A percentile compares a stretch with the other conserved stretches of the same genome.
These are phyloP conservation scores for Helotiales sp. DNA, from an alignment of 2,329 filamentous ascomycete species.

Conservation along the genomic window DNA sequence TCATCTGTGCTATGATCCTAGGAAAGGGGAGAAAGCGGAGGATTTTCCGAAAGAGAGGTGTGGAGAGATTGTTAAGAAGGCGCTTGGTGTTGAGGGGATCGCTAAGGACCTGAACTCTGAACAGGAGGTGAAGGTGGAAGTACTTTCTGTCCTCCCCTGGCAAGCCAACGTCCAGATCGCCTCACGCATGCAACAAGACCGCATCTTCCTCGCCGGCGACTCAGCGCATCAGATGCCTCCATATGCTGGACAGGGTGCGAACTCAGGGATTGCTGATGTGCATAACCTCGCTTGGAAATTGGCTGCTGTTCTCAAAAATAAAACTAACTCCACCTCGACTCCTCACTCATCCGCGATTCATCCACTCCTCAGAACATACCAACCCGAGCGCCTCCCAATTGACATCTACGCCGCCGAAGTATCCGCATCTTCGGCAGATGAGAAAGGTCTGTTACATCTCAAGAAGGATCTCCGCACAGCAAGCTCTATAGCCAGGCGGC, in stretches of 20 bases:
- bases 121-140: conserved; percentile 40
- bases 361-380: conserved; percentile 47
- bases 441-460: conserved; percentile 22
- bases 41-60: conserved; percentile 35
- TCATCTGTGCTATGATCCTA: conserved; percentile 36
- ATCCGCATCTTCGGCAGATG: conserved; percentile 23
- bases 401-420: conserved; percentile 32
- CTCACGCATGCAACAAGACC: conserved; percentile 37
- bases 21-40: conserved; percentile 29
- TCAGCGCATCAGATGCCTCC: conserved; percentile 55
- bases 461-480: background rate
- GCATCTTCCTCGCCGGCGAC: conserved; percentile 53
- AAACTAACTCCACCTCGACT: conserved; percentile 14
- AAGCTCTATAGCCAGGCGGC: background rate
- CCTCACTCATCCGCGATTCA: background rate
- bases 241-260: conserved; percentile 51
- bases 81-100: conserved; percentile 40
- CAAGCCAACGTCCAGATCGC: conserved; percentile 42
- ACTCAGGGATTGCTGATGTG: conserved; percentile 47
- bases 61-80: conserved; percentile 36
- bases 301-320: conserved; percentile 41
- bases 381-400: conserved; percentile 46
- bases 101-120: background rate
- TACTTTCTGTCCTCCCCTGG: conserved; percentile 45
- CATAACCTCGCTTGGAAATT: conserved; percentile 52